phyloP scores from a whole-genome alignment of 371 early-diverging fungal species.

The Actinomortierella ambigua region DNA sequence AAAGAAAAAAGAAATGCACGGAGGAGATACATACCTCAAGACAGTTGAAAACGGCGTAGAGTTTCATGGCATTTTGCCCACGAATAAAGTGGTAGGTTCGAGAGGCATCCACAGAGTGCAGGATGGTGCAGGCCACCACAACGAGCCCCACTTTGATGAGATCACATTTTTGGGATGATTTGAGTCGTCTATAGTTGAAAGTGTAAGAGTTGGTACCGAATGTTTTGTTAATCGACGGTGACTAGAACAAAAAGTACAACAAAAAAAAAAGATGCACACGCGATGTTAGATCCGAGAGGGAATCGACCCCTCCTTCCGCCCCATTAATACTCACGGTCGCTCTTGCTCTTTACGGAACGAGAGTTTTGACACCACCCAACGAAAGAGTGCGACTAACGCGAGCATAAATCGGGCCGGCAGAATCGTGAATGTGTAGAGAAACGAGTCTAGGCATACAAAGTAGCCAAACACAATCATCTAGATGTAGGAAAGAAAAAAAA shows the following conservation, averaged over 20 bases:
- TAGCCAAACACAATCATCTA: constrained; percentile 84
- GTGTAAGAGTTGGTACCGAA: no score
- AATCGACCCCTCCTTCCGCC: not conserved
- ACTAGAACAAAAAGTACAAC: no score
- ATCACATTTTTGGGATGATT: constrained; percentile 85
- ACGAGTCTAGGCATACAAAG: constrained; percentile 91
- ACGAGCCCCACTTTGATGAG: constrained; percentile 82
- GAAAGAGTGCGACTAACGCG: constrained; percentile 60
- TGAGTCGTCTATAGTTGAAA: constrained; percentile 50
- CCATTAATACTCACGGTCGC: constrained; percentile 9
- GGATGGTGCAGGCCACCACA: constrained; percentile 68
- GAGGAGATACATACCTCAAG: constrained; percentile 69
- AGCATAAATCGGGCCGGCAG: constrained; percentile 86
- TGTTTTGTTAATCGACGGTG: no score
- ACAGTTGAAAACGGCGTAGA: constrained; percentile 96
- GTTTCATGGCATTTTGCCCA: constrained; percentile 94
- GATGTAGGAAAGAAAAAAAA: not conserved
- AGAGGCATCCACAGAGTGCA: constrained; percentile 86
- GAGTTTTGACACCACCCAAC: constrained; percentile 43
- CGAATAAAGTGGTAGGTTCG: constrained; percentile 93
- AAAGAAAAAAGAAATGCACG: no score
- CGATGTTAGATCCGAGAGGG: not conserved
- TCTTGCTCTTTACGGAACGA: constrained; percentile 29
- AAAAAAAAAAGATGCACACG: no score
- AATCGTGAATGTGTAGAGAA: constrained; percentile 92